phyloP scores from a whole-genome alignment of 2,329 filamentous ascomycete species.

The Arthroderma uncinatum region DNA sequence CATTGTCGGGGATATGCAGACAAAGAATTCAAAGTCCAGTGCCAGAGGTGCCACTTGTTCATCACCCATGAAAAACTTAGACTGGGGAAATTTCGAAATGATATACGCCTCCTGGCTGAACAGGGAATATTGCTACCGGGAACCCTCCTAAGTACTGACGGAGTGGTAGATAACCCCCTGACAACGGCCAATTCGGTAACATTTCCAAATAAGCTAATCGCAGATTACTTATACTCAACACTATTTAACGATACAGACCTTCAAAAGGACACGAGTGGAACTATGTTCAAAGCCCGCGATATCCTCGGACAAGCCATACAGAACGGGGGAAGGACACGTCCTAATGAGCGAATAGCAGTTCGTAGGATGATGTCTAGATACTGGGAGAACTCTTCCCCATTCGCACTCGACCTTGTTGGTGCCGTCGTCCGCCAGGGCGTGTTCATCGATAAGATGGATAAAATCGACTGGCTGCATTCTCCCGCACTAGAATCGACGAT shows the following conservation, averaged over 20 bases:
- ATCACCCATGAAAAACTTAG: conserved; percentile 50
- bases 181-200: conserved; percentile 25
- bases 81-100: conserved; percentile 50
- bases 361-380: conserved; percentile 36
- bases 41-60: conserved; percentile 39
- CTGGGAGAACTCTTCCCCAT: conserved; percentile 32
- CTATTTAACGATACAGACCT: conserved; percentile 34
- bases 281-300: conserved; percentile 43
- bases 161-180: conserved; percentile 34
- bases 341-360: conserved; percentile 22
- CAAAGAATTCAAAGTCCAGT: conserved; percentile 40
- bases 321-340: conserved; percentile 18
- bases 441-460: conserved; percentile 52
- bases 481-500: conserved; percentile 55
- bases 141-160: conserved; percentile 49
- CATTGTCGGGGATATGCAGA: conserved; percentile 27
- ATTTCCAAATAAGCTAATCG: conserved; percentile 51
- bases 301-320: conserved; percentile 41
- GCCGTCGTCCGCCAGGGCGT: conserved; percentile 35
- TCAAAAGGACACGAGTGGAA: conserved; percentile 23
- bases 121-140: conserved; percentile 52
- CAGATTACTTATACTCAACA: conserved; percentile 33
- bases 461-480: conserved; percentile 67
- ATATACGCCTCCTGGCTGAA: conserved; percentile 41
- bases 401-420: conserved; percentile 32